A percentile compares a stretch with the other conserved stretches of the same genome.
phyloP scores from a whole-genome alignment of 805 yeast genomes.

The Hanseniaspora occidentalis region DNA sequence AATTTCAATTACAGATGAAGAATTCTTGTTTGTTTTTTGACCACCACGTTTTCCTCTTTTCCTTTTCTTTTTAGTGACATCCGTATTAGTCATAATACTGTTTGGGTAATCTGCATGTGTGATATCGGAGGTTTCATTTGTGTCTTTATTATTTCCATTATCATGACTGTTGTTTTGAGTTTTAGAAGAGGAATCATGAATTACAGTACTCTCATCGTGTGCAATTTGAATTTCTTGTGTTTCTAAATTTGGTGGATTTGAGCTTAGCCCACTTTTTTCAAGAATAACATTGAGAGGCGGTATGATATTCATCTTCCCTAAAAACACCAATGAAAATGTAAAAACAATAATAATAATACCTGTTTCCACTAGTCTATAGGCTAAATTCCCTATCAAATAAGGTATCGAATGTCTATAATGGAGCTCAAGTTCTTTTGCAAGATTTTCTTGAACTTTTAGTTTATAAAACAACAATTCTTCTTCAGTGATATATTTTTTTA shows the following conservation, averaged over 20 bases:
- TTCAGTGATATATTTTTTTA: constrained; percentile 17
- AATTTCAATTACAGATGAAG: constrained; percentile 6
- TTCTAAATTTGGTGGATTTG: constrained; percentile 7
- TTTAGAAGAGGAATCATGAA: not conserved
- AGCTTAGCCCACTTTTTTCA: constrained; percentile 21
- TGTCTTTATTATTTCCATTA: constrained; percentile 8
- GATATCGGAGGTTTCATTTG: constrained; percentile 1
- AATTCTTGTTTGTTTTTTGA: constrained; percentile 7
- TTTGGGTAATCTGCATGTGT: constrained; percentile 2
- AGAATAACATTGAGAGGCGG: constrained; percentile 23
- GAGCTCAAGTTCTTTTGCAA: constrained; percentile 14
- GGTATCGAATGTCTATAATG: constrained; percentile 8
- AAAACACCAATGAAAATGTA: constrained; percentile 16
- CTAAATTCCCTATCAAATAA: constrained; percentile 17
- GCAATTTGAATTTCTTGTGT: constrained; percentile 12
- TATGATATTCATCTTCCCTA: constrained; percentile 21
- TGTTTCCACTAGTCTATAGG: constrained; percentile 28
- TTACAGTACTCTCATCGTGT: constrained; percentile 7
- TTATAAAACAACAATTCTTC: constrained; percentile 14
- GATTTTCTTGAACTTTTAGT: constrained; percentile 16
- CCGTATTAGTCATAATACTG: not conserved
- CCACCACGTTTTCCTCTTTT: constrained; percentile 8
- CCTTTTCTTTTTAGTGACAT: constrained; percentile 1
- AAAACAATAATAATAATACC: constrained; percentile 26
- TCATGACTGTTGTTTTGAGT: constrained; percentile 3